Evolutionary conservation across 345 rosid species (phyloP).

Genomic region (Pugionium dolabratum): DNA sequence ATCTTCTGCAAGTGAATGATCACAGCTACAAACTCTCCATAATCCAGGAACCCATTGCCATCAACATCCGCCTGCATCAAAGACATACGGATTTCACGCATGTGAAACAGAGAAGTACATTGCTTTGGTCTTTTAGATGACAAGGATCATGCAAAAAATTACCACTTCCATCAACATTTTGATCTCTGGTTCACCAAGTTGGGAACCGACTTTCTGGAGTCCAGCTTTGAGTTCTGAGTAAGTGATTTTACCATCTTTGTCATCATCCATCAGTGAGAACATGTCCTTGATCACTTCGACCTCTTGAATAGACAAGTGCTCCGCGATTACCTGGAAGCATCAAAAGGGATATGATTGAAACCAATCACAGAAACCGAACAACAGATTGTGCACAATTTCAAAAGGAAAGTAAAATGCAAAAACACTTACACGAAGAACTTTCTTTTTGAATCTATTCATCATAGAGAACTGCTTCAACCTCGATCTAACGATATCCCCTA

Average conservation of each 20-base stretch:
- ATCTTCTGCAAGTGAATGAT: constrained; percentile 97
- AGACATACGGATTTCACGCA: constrained; percentile 4
- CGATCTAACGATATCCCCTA: constrained; percentile 92
- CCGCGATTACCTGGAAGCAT: constrained; percentile 84
- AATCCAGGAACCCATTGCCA: constrained; percentile 85
- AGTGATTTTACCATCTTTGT: constrained; percentile 80
- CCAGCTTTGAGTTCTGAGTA: constrained; percentile 84
- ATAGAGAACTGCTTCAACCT: constrained; percentile 91
- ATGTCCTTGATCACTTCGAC: constrained; percentile 90
- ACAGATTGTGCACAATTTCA: constrained; percentile 10
- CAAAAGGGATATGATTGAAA: constrained; percentile 17
- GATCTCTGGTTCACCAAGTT: constrained; percentile 89
- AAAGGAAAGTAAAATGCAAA: background rate
- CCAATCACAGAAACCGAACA: background rate
- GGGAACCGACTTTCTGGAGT: constrained; percentile 88
- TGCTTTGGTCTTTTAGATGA: constrained; percentile 4
- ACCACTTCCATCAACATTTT: constrained; percentile 99
- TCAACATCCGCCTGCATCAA: constrained; percentile 86
- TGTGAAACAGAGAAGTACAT: constrained; percentile 10
- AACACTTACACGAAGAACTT: constrained; percentile 72
- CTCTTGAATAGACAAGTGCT: constrained; percentile 79
- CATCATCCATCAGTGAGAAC: constrained; percentile 89
- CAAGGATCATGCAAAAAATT: constrained; percentile 18
- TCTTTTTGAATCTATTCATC: constrained; percentile 98
- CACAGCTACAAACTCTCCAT: constrained; percentile 96